phyloP scores from a whole-genome alignment of 2,329 filamentous ascomycete genomes.

The Zymoseptoria crescenta region DNA sequence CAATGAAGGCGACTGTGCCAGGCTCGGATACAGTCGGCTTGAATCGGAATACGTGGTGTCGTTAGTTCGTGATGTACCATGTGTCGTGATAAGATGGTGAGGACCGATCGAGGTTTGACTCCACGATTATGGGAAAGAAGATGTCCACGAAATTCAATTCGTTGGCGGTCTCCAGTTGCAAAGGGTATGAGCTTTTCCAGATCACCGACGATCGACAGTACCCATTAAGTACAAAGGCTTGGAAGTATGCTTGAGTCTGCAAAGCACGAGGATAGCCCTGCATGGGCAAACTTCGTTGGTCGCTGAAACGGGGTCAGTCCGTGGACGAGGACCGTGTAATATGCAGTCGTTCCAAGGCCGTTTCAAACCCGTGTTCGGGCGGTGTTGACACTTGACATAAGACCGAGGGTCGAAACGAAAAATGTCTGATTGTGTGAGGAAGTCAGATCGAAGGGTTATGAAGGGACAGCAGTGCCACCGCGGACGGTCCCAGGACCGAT shows the following conservation, averaged over 20 bases:
- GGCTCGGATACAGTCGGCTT: neutral
- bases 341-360: conserved; percentile 15
- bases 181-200: conserved; percentile 1
- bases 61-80: neutral
- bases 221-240: conserved; percentile 16
- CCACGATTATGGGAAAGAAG: neutral
- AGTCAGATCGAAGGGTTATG: conserved; percentile 2
- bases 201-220: conserved; percentile 8
- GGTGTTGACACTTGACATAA: conserved; percentile 20
- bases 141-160: conserved; percentile 9
- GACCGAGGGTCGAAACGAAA: conserved; percentile 19
- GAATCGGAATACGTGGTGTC: neutral
- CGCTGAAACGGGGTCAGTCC: conserved; percentile 14
- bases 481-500: conserved; percentile 17
- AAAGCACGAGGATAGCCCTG: conserved; percentile 17
- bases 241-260: conserved; percentile 11
- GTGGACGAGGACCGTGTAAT: conserved; percentile 7
- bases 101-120: neutral
- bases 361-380: conserved; percentile 22
- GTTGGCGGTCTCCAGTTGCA: conserved; percentile 10
- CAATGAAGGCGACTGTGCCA: neutral
- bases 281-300: conserved; percentile 19
- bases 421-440: conserved; percentile 12
- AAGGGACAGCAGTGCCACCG: conserved; percentile 13
- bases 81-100: neutral